phyloP scores from a whole-genome alignment of 495 filamentous ascomycete species.

The Podospora anserina region DNA sequence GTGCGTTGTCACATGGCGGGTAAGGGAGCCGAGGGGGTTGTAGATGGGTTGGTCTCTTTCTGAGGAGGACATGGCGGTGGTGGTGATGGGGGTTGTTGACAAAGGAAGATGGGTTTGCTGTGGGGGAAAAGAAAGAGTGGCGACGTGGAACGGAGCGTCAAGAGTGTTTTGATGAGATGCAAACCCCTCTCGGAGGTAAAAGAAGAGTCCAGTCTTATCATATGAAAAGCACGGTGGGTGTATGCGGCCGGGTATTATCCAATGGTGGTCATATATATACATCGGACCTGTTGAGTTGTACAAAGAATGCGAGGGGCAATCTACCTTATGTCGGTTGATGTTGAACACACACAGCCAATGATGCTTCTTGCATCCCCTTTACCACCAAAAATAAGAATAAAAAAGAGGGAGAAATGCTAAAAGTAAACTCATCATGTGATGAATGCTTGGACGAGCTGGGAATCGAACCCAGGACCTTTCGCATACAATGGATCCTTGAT shows the following conservation, averaged over 20 bases:
- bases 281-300: neutral
- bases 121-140: neutral
- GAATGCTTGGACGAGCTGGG: conserved; percentile 7
- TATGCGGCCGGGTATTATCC: neutral
- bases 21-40: conserved; percentile 25
- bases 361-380: neutral
- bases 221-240: neutral
- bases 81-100: neutral
- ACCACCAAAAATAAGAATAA: too few relatives aligned
- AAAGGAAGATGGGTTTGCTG: neutral
- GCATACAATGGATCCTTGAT: conserved; percentile 1
- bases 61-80: neutral
- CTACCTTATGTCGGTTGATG: too few relatives aligned
- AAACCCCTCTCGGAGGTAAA: neutral
- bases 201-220: neutral
- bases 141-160: neutral
- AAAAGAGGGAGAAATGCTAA: neutral
- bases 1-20: conserved; percentile 47
- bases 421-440: neutral
- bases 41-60: neutral
- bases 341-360: neutral
- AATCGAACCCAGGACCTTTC: conserved; percentile 14
- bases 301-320: neutral
- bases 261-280: neutral
- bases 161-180: too few relatives aligned